Evolutionary conservation across 495 filamentous ascomycete genomes (phyloP).

Genomic region (Penicillium angulare): DNA sequence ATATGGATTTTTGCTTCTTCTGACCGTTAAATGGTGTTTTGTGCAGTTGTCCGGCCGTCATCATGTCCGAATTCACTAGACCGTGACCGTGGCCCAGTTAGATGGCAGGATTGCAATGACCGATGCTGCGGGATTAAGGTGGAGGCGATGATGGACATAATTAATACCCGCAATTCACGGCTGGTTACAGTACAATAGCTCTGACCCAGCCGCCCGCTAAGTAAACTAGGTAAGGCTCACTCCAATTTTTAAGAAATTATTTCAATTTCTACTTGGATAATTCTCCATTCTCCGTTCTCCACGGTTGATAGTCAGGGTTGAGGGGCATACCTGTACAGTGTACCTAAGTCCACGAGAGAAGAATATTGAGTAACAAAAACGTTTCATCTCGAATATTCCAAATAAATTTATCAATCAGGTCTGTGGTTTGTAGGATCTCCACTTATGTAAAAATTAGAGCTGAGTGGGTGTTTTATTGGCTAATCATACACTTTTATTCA

Average conservation of each 20-base stretch:
- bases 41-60: conserved; percentile 7
- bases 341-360: too few species aligned
- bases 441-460: background rate
- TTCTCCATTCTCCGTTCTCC: too few species aligned
- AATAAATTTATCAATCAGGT: background rate
- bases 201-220: conserved; percentile 1
- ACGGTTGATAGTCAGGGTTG: too few species aligned
- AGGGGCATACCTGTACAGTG: too few species aligned
- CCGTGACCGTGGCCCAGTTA: background rate
- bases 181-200: conserved; percentile 24
- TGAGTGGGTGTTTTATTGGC: background rate
- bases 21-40: conserved; percentile 14
- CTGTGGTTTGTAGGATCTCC: background rate
- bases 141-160: conserved; percentile 7
- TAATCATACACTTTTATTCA: background rate
- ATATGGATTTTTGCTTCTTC: conserved; percentile 14
- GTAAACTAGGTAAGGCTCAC: too few species aligned
- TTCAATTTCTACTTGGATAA: conserved; percentile 3
- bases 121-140: background rate
- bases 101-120: background rate
- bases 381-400: background rate
- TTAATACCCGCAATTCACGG: conserved; percentile 6
- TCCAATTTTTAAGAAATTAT: too few species aligned
- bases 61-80: background rate
- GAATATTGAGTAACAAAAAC: background rate